phyloP scores from a whole-genome alignment of 2,329 filamentous ascomycete species.

The Grosmannia huntii region DNA sequence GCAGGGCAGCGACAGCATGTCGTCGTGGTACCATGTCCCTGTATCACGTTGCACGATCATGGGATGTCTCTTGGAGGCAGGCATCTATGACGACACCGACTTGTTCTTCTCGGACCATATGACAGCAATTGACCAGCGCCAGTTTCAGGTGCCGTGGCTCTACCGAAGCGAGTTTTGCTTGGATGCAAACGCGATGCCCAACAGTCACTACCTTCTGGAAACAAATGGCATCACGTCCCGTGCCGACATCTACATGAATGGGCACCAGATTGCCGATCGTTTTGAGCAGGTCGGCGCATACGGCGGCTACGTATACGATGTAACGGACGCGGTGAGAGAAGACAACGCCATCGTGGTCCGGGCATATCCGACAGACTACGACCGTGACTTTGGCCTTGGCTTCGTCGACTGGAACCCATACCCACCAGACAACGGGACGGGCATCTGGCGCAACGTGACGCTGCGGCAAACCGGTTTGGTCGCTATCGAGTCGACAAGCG shows the following conservation, averaged over 20 bases:
- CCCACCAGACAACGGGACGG: slow-evolving; percentile 49
- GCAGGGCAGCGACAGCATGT: slow-evolving; percentile 17
- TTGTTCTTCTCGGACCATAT: slow-evolving; percentile 43
- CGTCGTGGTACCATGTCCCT: slow-evolving; percentile 34
- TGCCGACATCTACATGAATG: slow-evolving; percentile 49
- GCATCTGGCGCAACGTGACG: slow-evolving; percentile 47
- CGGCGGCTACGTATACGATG: slow-evolving; percentile 39
- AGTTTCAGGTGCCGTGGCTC: slow-evolving; percentile 43
- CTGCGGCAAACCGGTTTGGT: slow-evolving; percentile 42
- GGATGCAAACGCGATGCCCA: slow-evolving; percentile 7
- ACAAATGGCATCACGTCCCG: slow-evolving; percentile 48
- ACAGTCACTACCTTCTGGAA: slow-evolving; percentile 32
- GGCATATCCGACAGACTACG: slow-evolving; percentile 45
- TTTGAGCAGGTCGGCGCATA: slow-evolving; percentile 42
- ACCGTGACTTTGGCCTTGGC: slow-evolving; percentile 43
- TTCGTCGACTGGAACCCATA: slow-evolving; percentile 52
- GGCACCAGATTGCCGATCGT: slow-evolving; percentile 34
- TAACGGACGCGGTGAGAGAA: slow-evolving; percentile 30
- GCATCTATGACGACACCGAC: slow-evolving; percentile 36
- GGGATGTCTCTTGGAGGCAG: slow-evolving; percentile 40
- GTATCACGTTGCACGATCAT: slow-evolving; percentile 39
- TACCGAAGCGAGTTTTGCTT: slow-evolving; percentile 42
- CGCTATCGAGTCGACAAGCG: slow-evolving; percentile 28
- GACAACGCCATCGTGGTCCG: slow-evolving; percentile 39
- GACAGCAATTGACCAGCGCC: slow-evolving; percentile 24